phyloP scores from a whole-genome alignment of 164 flowering plant species.

The Berberis thunbergii region DNA sequence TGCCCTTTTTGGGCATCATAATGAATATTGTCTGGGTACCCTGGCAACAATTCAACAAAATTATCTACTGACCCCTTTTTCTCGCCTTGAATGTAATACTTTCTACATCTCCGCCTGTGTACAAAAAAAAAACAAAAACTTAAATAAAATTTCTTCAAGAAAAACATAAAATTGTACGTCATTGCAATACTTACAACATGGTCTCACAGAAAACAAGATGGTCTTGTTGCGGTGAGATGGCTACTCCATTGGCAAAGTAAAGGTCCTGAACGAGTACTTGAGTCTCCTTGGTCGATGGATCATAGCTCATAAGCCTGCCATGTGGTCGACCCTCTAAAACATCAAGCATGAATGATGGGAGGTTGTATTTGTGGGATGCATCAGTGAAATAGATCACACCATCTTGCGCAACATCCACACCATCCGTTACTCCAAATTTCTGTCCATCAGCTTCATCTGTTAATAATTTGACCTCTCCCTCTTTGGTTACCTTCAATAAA shows the following conservation, averaged over 20 bases:
- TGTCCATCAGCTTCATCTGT: slow-evolving; percentile 60
- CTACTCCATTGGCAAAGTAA: slow-evolving; percentile 84
- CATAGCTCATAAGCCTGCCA: slow-evolving; percentile 68
- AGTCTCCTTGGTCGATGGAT: slow-evolving; percentile 47
- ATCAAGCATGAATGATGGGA: slow-evolving; percentile 24
- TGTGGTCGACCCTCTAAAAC: slow-evolving; percentile 62
- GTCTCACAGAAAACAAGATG: slow-evolving; percentile 69
- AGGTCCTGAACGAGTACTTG: slow-evolving; percentile 43
- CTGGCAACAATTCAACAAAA: slow-evolving; percentile 41
- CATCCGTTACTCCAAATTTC: slow-evolving; percentile 52
- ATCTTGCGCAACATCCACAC: slow-evolving; percentile 51
- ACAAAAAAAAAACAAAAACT: background rate
- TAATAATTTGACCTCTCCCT: slow-evolving; percentile 37
- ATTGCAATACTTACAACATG: slow-evolving; percentile 28
- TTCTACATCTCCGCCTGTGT: slow-evolving; percentile 60
- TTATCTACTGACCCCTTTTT: slow-evolving; percentile 43
- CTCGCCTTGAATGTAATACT: slow-evolving; percentile 42
- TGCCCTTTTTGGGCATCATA: slow-evolving; percentile 45
- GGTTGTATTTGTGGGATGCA: slow-evolving; percentile 53
- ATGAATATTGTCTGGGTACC: slow-evolving; percentile 58
- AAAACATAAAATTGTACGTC: background rate
- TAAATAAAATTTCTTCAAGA: background rate
- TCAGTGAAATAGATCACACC: slow-evolving; percentile 81
- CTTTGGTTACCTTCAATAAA: slow-evolving; percentile 40
- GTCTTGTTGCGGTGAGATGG: slow-evolving; percentile 49